Base-by-base conservation (phyloP, 2,329 filamentous ascomycete genomes). In the Pseudocercospora crystallina region DNA sequence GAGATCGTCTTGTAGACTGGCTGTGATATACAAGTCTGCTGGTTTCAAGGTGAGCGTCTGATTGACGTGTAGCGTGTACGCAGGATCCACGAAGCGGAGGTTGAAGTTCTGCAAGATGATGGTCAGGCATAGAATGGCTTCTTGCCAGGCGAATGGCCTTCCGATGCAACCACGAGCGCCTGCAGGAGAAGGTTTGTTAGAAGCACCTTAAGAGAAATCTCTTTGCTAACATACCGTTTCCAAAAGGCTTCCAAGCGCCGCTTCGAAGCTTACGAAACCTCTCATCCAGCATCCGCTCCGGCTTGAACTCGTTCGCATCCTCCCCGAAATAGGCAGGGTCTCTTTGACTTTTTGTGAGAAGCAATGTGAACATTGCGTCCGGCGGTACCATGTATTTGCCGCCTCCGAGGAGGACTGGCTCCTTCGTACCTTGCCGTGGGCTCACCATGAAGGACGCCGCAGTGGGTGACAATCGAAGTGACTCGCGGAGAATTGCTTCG, bases 101-200 rank as follows among this genome's bases (percentile, higher is more conserved):
- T 88, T 80, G 71, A 90, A 89, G 61, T 84, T 86, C 61, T 89
- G 86, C 50, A 90, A 73, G 11, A 89, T 64, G 58, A 86, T 76
- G 3, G 62, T 70, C 67, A 15, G 57, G 53, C 40, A 66, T 54
- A 89, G 69, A 2, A 86, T 63, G 1, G 80, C 76, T 68, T 91
- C 87, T 64, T 91, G 87, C 84, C 84, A 87, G 2, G 87, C 63
- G 32, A 90, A 90, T 0, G 82, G 77, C 1, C 86, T 74, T 3
- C 87, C 87, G 54, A 90, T 90, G 59, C 87, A 91, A 1, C 74
- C 84, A 43, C 87, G 74, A 56, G 79, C 76, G 1, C 87, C 87
- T 87, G 86, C 1, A 87, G 87, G 59, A 90, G 20, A 90, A 2
- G 87, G 85, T 30, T 49, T 20, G 76, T 63, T 63, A 3, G 54